Percentiles rank a stretch among this genome's conserved stretches.
Conservation (phyloP, 805 yeast species). For the Zygosaccharomyces kombuchaensis region DNA sequence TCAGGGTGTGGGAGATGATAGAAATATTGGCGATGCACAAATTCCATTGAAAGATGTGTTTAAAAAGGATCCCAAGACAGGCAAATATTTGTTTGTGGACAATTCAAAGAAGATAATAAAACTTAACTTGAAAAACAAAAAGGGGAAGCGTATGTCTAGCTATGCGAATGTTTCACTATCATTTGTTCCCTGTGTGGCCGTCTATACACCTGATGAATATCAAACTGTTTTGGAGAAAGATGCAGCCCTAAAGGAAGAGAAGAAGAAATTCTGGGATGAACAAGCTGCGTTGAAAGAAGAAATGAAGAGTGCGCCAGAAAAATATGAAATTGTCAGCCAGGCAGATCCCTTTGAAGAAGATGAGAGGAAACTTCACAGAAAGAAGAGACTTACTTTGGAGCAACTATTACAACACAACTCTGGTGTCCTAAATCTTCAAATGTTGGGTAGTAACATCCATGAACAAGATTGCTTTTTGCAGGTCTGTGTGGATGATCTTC, state of each 20-base stretch:
- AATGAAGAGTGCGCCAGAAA: conserved; percentile 52
- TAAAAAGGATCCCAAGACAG: conserved; percentile 42
- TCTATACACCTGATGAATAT: conserved; percentile 55
- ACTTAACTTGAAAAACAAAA: conserved; percentile 30
- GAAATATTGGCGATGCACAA: conserved; percentile 56
- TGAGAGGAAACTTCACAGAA: conserved; percentile 29
- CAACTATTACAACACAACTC: conserved; percentile 49
- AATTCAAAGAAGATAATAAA: conserved; percentile 45
- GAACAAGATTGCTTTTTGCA: conserved; percentile 51
- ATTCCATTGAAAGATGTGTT: conserved; percentile 42
- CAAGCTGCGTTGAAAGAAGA: conserved; percentile 48
- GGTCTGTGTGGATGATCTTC: conserved; percentile 59
- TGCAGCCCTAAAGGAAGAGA: conserved; percentile 37
- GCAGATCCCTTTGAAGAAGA: conserved; percentile 40
- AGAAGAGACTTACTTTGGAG: conserved; percentile 47
- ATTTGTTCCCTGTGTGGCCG: conserved; percentile 62
- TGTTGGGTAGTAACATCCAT: conserved; percentile 46
- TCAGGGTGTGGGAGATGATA: conserved; percentile 58
- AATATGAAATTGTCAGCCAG: conserved; percentile 58
- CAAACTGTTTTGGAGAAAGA: conserved; percentile 43
- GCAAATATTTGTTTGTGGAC: conserved; percentile 46
- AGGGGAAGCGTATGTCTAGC: conserved; percentile 48
- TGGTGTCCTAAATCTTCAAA: conserved; percentile 57
- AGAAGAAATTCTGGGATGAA: conserved; percentile 39
- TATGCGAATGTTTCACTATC: conserved; percentile 50